Conservation (phyloP, 768 basidiomycete genomes). For the Roridomyces roridus region DNA sequence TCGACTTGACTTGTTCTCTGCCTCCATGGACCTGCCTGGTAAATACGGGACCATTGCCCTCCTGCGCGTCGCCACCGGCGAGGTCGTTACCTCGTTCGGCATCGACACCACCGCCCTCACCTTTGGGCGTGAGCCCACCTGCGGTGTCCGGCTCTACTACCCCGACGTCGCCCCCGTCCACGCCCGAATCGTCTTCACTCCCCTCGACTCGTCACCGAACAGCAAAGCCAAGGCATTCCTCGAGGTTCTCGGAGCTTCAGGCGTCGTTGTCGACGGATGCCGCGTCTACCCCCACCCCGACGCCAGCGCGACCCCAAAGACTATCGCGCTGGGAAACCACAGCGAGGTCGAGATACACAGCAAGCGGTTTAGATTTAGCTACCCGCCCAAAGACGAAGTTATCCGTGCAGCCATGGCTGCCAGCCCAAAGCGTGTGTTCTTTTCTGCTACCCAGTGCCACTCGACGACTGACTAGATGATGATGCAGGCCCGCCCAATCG, state of each 20-base stretch:
- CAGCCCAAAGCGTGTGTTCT: conserved; percentile 52
- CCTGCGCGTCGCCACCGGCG: conserved; percentile 26
- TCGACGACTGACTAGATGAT: no score
- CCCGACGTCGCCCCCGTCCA: conserved; percentile 65
- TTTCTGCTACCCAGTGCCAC: conserved; percentile 16
- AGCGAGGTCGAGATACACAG: conserved; percentile 71
- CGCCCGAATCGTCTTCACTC: conserved; percentile 66
- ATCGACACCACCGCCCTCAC: conserved; percentile 73
- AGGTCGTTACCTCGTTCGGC: conserved; percentile 68
- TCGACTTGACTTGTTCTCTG: background rate
- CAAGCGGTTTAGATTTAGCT: conserved; percentile 75
- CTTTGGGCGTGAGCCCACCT: conserved; percentile 68
- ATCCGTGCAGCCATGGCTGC: conserved; percentile 58
- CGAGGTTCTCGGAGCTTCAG: conserved; percentile 62
- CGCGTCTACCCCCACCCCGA: conserved; percentile 55
- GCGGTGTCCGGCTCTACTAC: conserved; percentile 76
- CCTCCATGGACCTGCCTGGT: conserved; percentile 19
- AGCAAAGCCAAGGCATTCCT: conserved; percentile 76
- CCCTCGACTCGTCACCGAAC: conserved; percentile 38
- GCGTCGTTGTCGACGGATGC: conserved; percentile 68
- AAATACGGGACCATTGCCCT: conserved; percentile 20
- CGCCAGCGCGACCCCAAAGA: conserved; percentile 42
- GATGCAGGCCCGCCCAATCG: conserved; percentile 42
- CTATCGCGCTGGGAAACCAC: conserved; percentile 69
- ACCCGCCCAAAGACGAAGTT: conserved; percentile 68